Percentiles rank a stretch among this genome's conserved stretches.
These are phyloP conservation scores for Ophiostoma australiae DNA, from an alignment of 2,329 filamentous ascomycete genomes.

Conservation along the genomic window DNA sequence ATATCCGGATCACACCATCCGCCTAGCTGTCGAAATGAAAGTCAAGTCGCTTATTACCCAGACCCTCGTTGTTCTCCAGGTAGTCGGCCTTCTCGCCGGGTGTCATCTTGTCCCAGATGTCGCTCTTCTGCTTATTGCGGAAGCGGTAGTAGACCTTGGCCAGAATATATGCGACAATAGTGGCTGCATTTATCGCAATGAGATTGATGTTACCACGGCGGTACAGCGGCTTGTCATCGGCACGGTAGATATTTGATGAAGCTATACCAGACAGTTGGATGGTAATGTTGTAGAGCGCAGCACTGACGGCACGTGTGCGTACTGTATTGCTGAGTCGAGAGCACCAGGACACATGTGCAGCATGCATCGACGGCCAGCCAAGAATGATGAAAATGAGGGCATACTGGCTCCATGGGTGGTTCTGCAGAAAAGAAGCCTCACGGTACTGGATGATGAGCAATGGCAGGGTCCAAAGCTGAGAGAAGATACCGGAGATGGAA, in stretches of 20 bases:
- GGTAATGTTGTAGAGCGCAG: conserved; percentile 57
- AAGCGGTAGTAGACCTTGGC: conserved; percentile 45
- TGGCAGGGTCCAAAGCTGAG: conserved; percentile 49
- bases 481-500: conserved; percentile 37
- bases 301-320: conserved; percentile 56
- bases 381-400: conserved; percentile 42
- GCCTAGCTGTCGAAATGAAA: conserved; percentile 35
- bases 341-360: conserved; percentile 50
- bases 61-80: conserved; percentile 40
- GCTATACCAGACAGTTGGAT: conserved; percentile 44
- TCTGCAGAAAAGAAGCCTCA: conserved; percentile 26
- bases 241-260: conserved; percentile 38
- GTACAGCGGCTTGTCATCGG: conserved; percentile 46
- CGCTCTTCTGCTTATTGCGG: conserved; percentile 46
- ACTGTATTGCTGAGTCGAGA: conserved; percentile 59
- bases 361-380: conserved; percentile 44
- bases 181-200: conserved; percentile 38
- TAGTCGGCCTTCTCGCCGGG: conserved; percentile 48
- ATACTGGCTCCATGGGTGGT: conserved; percentile 43
- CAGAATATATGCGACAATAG: conserved; percentile 33
- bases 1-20: background rate
- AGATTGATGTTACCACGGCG: conserved; percentile 40
- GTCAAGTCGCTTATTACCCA: conserved; percentile 43
- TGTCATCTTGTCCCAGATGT: conserved; percentile 46
- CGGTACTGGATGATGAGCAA: conserved; percentile 38